These are phyloP conservation scores for Trichoderma sp. DNA, from an alignment of 2,329 filamentous ascomycete genomes.

Conservation along the genomic window DNA sequence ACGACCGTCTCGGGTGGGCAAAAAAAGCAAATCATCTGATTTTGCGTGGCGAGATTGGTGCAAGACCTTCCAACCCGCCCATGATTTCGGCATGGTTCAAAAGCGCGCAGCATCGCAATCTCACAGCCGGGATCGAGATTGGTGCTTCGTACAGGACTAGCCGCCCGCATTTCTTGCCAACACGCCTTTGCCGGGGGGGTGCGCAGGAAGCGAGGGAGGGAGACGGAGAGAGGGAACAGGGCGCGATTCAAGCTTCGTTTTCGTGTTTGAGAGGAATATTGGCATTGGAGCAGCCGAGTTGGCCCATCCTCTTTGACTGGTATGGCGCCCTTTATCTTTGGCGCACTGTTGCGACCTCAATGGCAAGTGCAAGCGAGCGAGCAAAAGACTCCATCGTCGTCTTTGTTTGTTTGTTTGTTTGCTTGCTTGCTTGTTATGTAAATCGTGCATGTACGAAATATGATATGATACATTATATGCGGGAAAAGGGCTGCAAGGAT, in stretches of 20 bases:
- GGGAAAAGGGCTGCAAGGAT: not conserved
- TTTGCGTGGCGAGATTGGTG: conserved; percentile 3
- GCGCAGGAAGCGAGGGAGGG: not conserved
- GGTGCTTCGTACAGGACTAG: not conserved
- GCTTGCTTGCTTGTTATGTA: not conserved
- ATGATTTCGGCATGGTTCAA: not conserved
- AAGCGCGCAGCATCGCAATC: conserved; percentile 16
- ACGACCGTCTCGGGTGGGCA: not conserved
- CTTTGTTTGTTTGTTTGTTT: not conserved
- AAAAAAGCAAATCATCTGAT: not conserved
- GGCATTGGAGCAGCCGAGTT: not conserved
- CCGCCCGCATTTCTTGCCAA: not conserved
- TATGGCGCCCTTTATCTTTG: not conserved
- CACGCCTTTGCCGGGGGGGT: not conserved
- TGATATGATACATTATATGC: not conserved
- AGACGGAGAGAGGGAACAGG: not conserved
- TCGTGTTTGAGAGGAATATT: not conserved
- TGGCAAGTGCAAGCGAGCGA: not conserved
- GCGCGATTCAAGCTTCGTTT: not conserved
- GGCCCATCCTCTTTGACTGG: not conserved
- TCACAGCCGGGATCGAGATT: conserved; percentile 17
- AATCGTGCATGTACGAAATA: not conserved
- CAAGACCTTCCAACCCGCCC: not conserved
- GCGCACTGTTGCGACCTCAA: not conserved
- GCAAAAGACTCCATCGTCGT: not conserved